Conservation (phyloP, 805 yeast species). For the Ogataea salicorniae region DNA sequence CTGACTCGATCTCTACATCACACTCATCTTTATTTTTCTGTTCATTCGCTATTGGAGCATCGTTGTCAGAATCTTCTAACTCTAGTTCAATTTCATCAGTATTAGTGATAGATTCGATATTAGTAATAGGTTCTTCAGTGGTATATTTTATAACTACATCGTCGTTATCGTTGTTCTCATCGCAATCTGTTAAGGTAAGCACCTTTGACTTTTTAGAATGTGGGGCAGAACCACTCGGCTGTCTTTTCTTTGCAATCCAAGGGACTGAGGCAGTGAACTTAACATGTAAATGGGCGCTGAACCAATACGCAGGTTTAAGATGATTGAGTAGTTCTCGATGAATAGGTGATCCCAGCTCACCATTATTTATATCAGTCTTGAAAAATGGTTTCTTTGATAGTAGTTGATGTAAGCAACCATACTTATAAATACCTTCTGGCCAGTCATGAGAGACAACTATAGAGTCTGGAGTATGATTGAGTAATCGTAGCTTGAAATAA, state of each 20-base stretch:
- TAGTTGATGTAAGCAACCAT: slow-evolving; percentile 53
- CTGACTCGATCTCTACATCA: not conserved
- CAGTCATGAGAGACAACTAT: slow-evolving; percentile 84
- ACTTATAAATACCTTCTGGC: slow-evolving; percentile 74
- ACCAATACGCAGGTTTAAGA: slow-evolving; percentile 70
- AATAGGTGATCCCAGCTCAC: slow-evolving; percentile 68
- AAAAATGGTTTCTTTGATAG: slow-evolving; percentile 63
- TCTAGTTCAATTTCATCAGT: slow-evolving; percentile 29
- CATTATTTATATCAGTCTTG: slow-evolving; percentile 51
- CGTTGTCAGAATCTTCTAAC: slow-evolving; percentile 4
- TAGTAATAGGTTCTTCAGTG: not conserved
- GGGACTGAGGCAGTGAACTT: slow-evolving; percentile 53
- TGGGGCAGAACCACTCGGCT: too few species aligned
- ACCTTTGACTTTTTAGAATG: too few species aligned
- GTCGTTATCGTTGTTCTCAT: not conserved
- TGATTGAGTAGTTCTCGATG: slow-evolving; percentile 47
- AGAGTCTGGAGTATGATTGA: slow-evolving; percentile 34
- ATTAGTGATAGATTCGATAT: slow-evolving; percentile 1
- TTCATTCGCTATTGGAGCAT: not conserved
- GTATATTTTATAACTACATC: not conserved
- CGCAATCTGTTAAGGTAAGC: too few species aligned
- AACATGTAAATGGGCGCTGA: slow-evolving; percentile 86
- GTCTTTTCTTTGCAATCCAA: slow-evolving; percentile 15
- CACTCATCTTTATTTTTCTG: slow-evolving; percentile 6
- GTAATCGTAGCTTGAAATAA: slow-evolving; percentile 47